These are phyloP conservation scores for Pterocarpus santalinus DNA, from an alignment of 306 rosid genomes.

Conservation along the genomic window DNA sequence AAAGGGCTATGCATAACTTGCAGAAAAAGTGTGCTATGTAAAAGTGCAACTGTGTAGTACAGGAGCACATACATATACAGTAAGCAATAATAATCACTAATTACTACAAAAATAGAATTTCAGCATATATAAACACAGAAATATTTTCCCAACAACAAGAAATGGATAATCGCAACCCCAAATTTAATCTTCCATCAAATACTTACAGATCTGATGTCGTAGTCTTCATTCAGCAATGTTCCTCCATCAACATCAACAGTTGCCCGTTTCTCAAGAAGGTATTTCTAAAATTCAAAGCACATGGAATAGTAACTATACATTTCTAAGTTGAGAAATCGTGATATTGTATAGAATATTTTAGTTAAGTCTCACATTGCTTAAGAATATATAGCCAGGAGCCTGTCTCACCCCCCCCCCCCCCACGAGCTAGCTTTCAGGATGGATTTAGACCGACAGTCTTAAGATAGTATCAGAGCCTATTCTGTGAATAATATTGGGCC, in stretches of 20 bases:
- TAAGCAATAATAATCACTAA: background rate
- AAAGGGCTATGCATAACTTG: background rate
- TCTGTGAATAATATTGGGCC: too few relatives aligned
- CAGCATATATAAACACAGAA: slow-evolving; percentile 20
- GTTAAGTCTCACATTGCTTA: too few relatives aligned
- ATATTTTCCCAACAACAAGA: slow-evolving; percentile 16
- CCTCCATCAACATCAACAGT: slow-evolving; percentile 84
- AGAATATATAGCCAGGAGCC: too few relatives aligned
- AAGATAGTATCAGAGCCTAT: too few relatives aligned
- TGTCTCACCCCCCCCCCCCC: too few relatives aligned
- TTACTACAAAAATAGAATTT: background rate
- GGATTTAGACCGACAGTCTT: too few relatives aligned
- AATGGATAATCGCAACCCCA: slow-evolving; percentile 1
- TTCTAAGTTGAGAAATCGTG: slow-evolving; percentile 33
- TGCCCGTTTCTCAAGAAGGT: slow-evolving; percentile 91
- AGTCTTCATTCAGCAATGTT: slow-evolving; percentile 87
- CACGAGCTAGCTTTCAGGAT: too few relatives aligned
- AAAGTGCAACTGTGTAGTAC: background rate
- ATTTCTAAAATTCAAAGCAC: slow-evolving; percentile 64
- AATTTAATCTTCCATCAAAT: slow-evolving; percentile 39
- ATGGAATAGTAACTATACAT: slow-evolving; percentile 25
- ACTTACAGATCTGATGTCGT: slow-evolving; percentile 92
- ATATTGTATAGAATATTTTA: background rate
- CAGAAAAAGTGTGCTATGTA: background rate
- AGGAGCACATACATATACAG: background rate